These are phyloP conservation scores for Arctium minus DNA, from an alignment of 129 eudicot species.

Conservation along the genomic window DNA sequence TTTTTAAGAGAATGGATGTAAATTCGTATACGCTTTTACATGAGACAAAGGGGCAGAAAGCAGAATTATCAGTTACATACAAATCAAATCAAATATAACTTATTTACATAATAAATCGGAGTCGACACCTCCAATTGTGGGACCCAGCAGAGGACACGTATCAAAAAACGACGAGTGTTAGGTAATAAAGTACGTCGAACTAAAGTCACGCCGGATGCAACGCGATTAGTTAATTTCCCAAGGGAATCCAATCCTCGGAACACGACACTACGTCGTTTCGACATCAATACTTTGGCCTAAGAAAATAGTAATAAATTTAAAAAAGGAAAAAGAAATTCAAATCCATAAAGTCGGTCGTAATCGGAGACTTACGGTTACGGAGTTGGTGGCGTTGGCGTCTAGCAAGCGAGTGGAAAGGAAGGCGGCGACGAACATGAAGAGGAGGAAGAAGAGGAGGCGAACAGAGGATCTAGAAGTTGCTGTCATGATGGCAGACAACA, in stretches of 20 bases:
- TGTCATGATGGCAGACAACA: slow-evolving; percentile 14
- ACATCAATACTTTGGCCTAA: not conserved
- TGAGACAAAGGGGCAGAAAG: slow-evolving; percentile 13
- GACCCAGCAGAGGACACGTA: slow-evolving; percentile 13
- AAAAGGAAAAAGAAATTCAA: not conserved
- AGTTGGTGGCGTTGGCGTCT: slow-evolving; percentile 22
- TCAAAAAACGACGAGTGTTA: slow-evolving; percentile 3
- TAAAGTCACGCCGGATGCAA: slow-evolving; percentile 29
- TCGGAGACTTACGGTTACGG: slow-evolving; percentile 32
- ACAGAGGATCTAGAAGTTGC: slow-evolving; percentile 36
- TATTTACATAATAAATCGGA: not conserved
- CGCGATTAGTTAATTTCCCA: slow-evolving; percentile 17
- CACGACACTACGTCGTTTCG: not conserved
- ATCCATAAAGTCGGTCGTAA: slow-evolving; percentile 1
- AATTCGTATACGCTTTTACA: not conserved
- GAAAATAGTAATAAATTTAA: not conserved
- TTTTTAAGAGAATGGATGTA: not conserved
- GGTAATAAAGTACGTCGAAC: slow-evolving; percentile 8
- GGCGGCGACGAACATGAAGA: slow-evolving; percentile 24
- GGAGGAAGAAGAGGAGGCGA: slow-evolving; percentile 29
- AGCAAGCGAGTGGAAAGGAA: slow-evolving; percentile 30
- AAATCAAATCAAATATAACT: not conserved
- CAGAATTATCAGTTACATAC: not conserved
- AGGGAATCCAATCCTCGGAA: not conserved
- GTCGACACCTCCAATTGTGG: slow-evolving; percentile 24